Percentiles rank a stretch among this genome's conserved stretches.
Conservation (phyloP, 768 basidiomycete genomes). For the Mycena indigotica region DNA sequence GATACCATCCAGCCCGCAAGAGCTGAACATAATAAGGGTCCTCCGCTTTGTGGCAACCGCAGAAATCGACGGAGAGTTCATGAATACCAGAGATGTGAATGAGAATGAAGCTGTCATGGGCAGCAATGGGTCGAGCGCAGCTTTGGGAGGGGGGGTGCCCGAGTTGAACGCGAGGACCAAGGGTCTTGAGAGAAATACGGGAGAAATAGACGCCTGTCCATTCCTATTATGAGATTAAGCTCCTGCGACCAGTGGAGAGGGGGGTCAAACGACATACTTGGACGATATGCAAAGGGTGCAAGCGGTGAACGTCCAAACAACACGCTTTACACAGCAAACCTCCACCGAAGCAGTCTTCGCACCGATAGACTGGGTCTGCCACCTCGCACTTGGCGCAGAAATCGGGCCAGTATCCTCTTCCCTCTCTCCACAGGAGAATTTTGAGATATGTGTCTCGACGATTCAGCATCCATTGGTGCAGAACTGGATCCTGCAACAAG, state of each 20-base stretch:
- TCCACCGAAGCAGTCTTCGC: neutral
- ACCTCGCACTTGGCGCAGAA: neutral
- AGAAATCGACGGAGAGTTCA: slow-evolving; percentile 22
- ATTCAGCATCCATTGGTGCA: neutral
- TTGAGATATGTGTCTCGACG: neutral
- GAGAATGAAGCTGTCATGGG: slow-evolving; percentile 15
- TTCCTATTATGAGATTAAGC: neutral
- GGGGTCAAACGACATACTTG: slow-evolving; percentile 13
- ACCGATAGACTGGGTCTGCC: neutral
- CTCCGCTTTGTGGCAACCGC: slow-evolving; percentile 23
- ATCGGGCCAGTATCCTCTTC: neutral
- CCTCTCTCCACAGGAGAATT: neutral
- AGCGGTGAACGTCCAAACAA: slow-evolving; percentile 5
- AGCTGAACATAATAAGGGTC: neutral
- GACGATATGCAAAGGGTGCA: slow-evolving; percentile 19
- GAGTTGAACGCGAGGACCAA: slow-evolving; percentile 28
- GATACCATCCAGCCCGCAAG: slow-evolving; percentile 5
- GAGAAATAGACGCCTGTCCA: neutral
- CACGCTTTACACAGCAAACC: slow-evolving; percentile 10
- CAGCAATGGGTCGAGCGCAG: slow-evolving; percentile 7
- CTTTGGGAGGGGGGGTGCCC: slow-evolving; percentile 20
- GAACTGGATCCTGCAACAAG: neutral
- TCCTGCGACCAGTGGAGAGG: neutral
- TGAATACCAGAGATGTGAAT: slow-evolving; percentile 29
- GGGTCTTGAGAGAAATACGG: neutral